phyloP scores from a whole-genome alignment of 768 basidiomycete genomes.

The Mycena filopes region DNA sequence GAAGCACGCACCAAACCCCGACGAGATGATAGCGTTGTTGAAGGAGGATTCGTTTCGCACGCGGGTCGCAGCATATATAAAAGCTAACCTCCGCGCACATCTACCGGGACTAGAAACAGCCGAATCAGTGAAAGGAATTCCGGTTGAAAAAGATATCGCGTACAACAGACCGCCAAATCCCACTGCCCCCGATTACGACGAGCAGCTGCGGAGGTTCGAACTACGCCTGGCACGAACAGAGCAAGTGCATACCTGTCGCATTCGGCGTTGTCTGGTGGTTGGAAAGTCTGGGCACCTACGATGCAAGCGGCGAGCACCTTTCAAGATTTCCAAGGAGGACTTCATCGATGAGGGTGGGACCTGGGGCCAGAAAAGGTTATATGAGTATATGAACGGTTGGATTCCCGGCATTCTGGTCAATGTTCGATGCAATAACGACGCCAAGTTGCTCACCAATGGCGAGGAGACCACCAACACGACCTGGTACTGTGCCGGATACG shows the following conservation, averaged over 20 bases:
- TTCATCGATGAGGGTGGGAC: conserved; percentile 37
- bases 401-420: conserved; percentile 38
- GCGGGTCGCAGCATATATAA: conserved; percentile 42
- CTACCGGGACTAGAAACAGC: conserved; percentile 41
- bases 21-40: conserved; percentile 41
- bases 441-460: conserved; percentile 49
- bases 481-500: conserved; percentile 38
- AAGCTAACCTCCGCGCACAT: conserved; percentile 45
- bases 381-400: conserved; percentile 42
- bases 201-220: conserved; percentile 34
- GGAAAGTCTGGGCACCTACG: conserved; percentile 33
- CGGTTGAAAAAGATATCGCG: conserved; percentile 40
- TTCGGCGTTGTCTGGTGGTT: conserved; percentile 36
- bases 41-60: conserved; percentile 41
- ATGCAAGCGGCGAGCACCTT: conserved; percentile 50
- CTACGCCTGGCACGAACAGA: conserved; percentile 35
- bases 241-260: conserved; percentile 46
- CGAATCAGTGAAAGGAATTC: conserved; percentile 39
- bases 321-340: conserved; percentile 25
- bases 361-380: conserved; percentile 40
- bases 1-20: conserved; percentile 38
- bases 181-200: conserved; percentile 31
- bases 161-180: conserved; percentile 47
- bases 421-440: conserved; percentile 52
- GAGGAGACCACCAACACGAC: conserved; percentile 43